A percentile compares a stretch with the other conserved stretches of the same genome.
These are phyloP conservation scores for Fusarium tanahbumbuense DNA, from an alignment of 2,329 filamentous ascomycete genomes.

Conservation along the genomic window DNA sequence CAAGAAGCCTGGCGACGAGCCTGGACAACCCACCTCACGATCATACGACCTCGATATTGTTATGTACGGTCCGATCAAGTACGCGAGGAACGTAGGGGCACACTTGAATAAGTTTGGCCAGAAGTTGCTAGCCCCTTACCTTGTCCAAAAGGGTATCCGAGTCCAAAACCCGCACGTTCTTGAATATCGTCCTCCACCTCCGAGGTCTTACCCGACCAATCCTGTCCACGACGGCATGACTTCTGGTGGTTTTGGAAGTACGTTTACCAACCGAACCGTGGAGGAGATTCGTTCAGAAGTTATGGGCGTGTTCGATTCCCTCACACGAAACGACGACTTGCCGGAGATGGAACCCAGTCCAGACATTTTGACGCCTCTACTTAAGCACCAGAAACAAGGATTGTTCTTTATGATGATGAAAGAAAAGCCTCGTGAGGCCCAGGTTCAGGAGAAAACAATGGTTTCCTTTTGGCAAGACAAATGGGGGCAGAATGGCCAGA, in stretches of 20 bases:
- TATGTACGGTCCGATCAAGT: constrained; percentile 80
- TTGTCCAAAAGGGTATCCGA: constrained; percentile 74
- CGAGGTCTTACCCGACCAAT: constrained; percentile 48
- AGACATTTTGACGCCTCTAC: constrained; percentile 73
- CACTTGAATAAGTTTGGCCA: constrained; percentile 73
- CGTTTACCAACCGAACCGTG: constrained; percentile 68
- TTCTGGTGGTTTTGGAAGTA: constrained; percentile 37
- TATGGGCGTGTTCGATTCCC: constrained; percentile 86
- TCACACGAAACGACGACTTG: constrained; percentile 80
- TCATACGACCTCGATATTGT: constrained; percentile 76
- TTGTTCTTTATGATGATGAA: constrained; percentile 86
- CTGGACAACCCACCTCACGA: constrained; percentile 71
- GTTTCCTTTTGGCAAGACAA: constrained; percentile 83
- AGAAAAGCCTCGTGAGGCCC: constrained; percentile 73
- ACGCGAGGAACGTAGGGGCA: constrained; percentile 72
- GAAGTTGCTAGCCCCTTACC: constrained; percentile 73
- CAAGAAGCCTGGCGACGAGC: constrained; percentile 71
- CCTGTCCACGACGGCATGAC: constrained; percentile 41
- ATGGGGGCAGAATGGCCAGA: constrained; percentile 61
- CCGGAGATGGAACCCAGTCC: constrained; percentile 75
- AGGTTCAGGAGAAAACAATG: constrained; percentile 68
- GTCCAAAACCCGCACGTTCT: constrained; percentile 81
- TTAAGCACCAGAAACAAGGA: constrained; percentile 90
- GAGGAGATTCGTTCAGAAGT: constrained; percentile 91
- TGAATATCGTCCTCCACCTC: constrained; percentile 58